Conservation (phyloP, 805 yeast species). For the Priceomyces medius region DNA sequence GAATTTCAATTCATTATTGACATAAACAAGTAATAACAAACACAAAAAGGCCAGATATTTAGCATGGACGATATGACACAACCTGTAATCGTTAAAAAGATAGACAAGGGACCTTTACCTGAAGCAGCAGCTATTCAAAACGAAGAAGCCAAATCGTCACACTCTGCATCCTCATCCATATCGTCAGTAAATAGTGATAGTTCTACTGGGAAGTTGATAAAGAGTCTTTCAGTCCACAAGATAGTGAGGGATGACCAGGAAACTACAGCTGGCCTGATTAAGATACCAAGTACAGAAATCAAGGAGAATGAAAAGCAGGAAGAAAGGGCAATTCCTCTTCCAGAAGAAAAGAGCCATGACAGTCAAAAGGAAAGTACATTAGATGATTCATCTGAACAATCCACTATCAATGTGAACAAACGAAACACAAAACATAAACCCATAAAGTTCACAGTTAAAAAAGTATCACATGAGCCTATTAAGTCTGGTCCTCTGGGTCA, state of each 20-base stretch:
- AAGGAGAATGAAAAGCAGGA: too few species aligned
- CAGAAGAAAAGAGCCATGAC: not conserved
- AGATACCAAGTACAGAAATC: too few species aligned
- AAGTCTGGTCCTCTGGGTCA: slow-evolving; percentile 9
- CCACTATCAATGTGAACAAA: slow-evolving; percentile 1
- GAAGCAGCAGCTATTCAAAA: too few species aligned
- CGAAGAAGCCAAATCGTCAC: too few species aligned
- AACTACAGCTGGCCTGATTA: too few species aligned
- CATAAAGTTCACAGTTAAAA: slow-evolving; percentile 33
- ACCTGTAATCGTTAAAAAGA: not conserved
- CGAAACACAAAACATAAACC: slow-evolving; percentile 25
- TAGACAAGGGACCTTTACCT: too few species aligned
- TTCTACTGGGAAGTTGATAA: slow-evolving; percentile 24
- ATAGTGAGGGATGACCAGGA: not conserved
- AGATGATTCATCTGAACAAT: not conserved
- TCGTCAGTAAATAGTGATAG: slow-evolving; percentile 21
- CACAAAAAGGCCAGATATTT: not conserved
- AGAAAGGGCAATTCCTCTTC: not conserved
- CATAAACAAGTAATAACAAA: not conserved
- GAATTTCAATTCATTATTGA: not conserved
- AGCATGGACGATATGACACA: not conserved
- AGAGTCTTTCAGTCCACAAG: slow-evolving; percentile 15
- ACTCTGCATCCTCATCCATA: slow-evolving; percentile 16
- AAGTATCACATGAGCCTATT: slow-evolving; percentile 29
- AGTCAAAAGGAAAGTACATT: not conserved